A percentile compares a stretch with the other conserved stretches of the same genome.
These are phyloP conservation scores for Phytophthora idaei DNA, from an alignment of 352 stramenopile genomes.

Conservation along the genomic window DNA sequence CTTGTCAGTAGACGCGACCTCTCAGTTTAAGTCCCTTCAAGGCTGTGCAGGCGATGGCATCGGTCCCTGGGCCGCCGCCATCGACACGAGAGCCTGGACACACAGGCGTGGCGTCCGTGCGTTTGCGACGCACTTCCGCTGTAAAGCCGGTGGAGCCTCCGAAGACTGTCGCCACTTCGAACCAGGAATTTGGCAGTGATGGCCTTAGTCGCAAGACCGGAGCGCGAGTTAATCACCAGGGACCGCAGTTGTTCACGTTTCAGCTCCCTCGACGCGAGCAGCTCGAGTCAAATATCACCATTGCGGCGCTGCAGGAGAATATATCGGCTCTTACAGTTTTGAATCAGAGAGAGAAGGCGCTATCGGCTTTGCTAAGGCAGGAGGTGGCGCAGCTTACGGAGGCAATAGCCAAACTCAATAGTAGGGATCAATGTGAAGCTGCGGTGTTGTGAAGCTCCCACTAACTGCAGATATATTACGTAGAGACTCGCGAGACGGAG, in stretches of 20 bases:
- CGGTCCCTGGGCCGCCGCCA: slow-evolving; percentile 23
- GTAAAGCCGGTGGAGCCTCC: slow-evolving; percentile 8
- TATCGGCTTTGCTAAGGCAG: slow-evolving; percentile 43
- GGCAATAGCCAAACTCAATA: slow-evolving; percentile 44
- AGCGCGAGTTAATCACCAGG: slow-evolving; percentile 11
- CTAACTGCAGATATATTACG: slow-evolving; percentile 5
- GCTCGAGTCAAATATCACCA: slow-evolving; percentile 35
- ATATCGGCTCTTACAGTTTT: slow-evolving; percentile 41
- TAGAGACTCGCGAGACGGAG: slow-evolving; percentile 53
- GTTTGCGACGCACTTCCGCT: slow-evolving; percentile 27
- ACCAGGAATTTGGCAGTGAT: slow-evolving; percentile 25
- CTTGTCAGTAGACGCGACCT: slow-evolving; percentile 19
- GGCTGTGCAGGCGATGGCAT: slow-evolving; percentile 4
- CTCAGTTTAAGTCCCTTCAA: not conserved
- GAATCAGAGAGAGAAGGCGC: slow-evolving; percentile 57
- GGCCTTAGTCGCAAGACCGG: not conserved
- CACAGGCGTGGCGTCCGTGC: slow-evolving; percentile 27
- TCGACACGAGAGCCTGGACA: slow-evolving; percentile 23
- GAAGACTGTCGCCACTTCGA: slow-evolving; percentile 7
- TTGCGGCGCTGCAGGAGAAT: slow-evolving; percentile 57
- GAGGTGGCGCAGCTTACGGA: slow-evolving; percentile 42
- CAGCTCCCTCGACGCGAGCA: slow-evolving; percentile 36
- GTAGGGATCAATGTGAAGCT: slow-evolving; percentile 16
- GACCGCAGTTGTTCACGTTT: slow-evolving; percentile 26
- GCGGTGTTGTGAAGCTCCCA: not conserved